A percentile compares a stretch with the other conserved stretches of the same genome.
These are phyloP conservation scores for Magnaporthiopsis incrustans DNA, from an alignment of 2,329 filamentous ascomycete species.

Conservation along the genomic window DNA sequence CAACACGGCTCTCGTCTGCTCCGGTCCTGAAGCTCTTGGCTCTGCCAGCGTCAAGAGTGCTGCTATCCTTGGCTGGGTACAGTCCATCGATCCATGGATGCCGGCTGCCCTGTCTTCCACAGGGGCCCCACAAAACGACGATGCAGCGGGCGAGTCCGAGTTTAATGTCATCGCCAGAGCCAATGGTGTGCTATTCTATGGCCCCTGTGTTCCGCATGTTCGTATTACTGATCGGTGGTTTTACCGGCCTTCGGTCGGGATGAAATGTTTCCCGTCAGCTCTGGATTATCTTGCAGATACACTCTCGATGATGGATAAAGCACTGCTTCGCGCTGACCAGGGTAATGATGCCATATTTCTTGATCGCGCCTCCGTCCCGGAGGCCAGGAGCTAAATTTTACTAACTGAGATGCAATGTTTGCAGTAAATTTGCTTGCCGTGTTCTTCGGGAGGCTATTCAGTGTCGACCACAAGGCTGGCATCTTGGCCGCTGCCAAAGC, in stretches of 20 bases:
- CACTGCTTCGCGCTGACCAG: constrained; percentile 41
- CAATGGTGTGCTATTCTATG: constrained; percentile 29
- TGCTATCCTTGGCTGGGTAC: constrained; percentile 17
- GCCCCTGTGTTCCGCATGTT: background rate
- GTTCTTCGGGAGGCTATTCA: constrained; percentile 53
- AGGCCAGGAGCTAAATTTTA: background rate
- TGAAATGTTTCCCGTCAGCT: constrained; percentile 25
- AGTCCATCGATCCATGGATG: constrained; percentile 27
- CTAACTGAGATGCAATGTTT: background rate
- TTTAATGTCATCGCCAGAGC: constrained; percentile 44
- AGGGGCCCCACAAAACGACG: constrained; percentile 8
- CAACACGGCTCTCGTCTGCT: background rate
- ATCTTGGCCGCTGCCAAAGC: constrained; percentile 46
- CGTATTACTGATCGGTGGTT: background rate
- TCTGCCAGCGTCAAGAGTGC: constrained; percentile 14
- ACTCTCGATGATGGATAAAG: constrained; percentile 36
- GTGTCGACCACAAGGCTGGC: constrained; percentile 51
- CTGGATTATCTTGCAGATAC: constrained; percentile 50
- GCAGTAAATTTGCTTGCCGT: constrained; percentile 26
- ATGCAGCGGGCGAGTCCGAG: constrained; percentile 21
- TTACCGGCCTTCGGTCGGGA: background rate
- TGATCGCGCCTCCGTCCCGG: background rate
- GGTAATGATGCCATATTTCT: constrained; percentile 20
- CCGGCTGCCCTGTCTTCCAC: constrained; percentile 13
- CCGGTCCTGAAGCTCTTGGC: constrained; percentile 12